Evolutionary conservation across 2,329 filamentous ascomycete species (phyloP).

Genomic region (Fusarium keratoplasticum): DNA sequence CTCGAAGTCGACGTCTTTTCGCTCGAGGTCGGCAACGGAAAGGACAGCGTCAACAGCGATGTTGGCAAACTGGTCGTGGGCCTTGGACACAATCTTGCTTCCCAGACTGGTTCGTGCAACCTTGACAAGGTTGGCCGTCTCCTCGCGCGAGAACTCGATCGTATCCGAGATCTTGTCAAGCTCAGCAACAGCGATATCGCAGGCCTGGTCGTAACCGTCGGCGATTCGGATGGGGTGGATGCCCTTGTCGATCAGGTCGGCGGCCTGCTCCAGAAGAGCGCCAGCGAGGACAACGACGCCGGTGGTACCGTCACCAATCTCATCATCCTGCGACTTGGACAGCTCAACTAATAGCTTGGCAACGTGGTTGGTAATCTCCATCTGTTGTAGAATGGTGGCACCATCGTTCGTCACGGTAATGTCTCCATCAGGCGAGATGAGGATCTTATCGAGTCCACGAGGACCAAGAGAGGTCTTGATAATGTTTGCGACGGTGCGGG

Average conservation of each 20-base stretch:
- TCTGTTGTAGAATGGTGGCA: constrained; percentile 95
- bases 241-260: constrained; percentile 98
- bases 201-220: constrained; percentile 97
- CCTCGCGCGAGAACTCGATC: constrained; percentile 83
- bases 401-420: constrained; percentile 99
- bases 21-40: constrained; percentile 93
- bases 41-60: constrained; percentile 98
- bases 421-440: constrained; percentile 98
- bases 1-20: constrained; percentile 98
- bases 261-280: constrained; percentile 93
- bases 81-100: constrained; percentile 99
- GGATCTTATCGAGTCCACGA: constrained; percentile 96
- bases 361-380: constrained; percentile 99
- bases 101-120: constrained; percentile 96
- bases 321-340: constrained; percentile 98
- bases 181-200: constrained; percentile 93
- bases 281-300: constrained; percentile 97
- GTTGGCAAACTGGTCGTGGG: constrained; percentile 96
- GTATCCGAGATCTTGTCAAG: constrained; percentile 93
- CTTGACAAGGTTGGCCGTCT: constrained; percentile 89
- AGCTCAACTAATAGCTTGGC: constrained; percentile 97
- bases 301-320: constrained; percentile 98
- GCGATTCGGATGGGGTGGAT: constrained; percentile 99
- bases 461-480: constrained; percentile 97
- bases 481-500: constrained; percentile 94